These are phyloP conservation scores for Claviceps sp. DNA, from an alignment of 2,329 filamentous ascomycete genomes.

Conservation along the genomic window DNA sequence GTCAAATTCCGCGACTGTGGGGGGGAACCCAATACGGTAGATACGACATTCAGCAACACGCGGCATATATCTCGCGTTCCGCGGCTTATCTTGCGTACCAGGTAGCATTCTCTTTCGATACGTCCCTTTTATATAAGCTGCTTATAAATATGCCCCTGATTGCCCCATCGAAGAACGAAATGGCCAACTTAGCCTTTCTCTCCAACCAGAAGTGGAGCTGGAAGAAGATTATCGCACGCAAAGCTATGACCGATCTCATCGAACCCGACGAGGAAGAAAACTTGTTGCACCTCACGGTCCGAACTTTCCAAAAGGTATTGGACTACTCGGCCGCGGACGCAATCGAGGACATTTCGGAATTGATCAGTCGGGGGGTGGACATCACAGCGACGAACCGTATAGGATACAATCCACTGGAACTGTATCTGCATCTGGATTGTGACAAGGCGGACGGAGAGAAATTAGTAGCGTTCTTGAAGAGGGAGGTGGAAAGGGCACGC, in stretches of 20 bases:
- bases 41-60: background rate
- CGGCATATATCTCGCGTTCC: background rate
- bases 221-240: background rate
- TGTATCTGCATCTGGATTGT: background rate
- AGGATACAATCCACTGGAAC: background rate
- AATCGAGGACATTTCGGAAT: background rate
- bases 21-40: background rate
- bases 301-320: background rate
- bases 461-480: background rate
- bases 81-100: background rate
- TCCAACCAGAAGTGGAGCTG: background rate
- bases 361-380: background rate
- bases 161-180: background rate
- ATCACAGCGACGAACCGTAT: background rate
- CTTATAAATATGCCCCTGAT: background rate
- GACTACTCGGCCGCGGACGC: background rate
- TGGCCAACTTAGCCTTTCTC: background rate
- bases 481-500: background rate
- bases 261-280: background rate
- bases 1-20: background rate
- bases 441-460: background rate
- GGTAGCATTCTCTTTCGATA: background rate
- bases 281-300: background rate
- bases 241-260: background rate
- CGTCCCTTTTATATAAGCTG: background rate